Base-by-base conservation (phyloP, 73 alveolate species). In the Paramecium sonneborni region DNA sequence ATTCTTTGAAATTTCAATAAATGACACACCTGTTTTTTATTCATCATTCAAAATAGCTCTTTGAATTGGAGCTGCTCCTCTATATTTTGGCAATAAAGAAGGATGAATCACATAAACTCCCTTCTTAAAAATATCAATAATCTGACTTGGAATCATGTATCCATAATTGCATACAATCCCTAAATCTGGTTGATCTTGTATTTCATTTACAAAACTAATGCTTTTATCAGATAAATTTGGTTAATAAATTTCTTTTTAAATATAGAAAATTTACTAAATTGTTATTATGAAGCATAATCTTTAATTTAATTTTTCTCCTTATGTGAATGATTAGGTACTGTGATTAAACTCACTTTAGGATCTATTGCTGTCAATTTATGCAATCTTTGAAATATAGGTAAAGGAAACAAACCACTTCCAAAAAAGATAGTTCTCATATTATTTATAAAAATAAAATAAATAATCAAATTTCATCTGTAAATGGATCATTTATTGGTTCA, bases 21-120 rank as follows among this genome's bases (percentile, higher is more conserved):
- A 85, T 15, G 96, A 79, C n/a, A 94, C 95, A 52, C 99, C 99
- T 8, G 98, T 92, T 58, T 94, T 87, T 48, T 76, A 32, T 23
- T 96, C 99, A 44, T 93, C 76, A 56, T 89, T 94, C 35, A 93
- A 37, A 11, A 96, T 79, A 14, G 98, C 93, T 44, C 95, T 95
- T 86, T 95, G 91, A 23, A 96, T 95, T 14, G 99, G 99, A 30
- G 98, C 96, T 0, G 99, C 92, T 28, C 99, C 99, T 92, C 98
- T 41, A 76, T 95, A 95, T 57, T 96, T 95, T 10, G 99, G 99
- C 18, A 96, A 92, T 32, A 96, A 91, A 7, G 97, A 92, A 10
- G 99, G 98, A 90, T 96, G 99, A 41, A 96, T 89, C 6, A 93
- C 96, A 34, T 79, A 82, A 88, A 93, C 34, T 1, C 94, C 92